These are phyloP conservation scores for Trichoderma aggressivum DNA, from an alignment of 2,329 filamentous ascomycete genomes.

Conservation along the genomic window DNA sequence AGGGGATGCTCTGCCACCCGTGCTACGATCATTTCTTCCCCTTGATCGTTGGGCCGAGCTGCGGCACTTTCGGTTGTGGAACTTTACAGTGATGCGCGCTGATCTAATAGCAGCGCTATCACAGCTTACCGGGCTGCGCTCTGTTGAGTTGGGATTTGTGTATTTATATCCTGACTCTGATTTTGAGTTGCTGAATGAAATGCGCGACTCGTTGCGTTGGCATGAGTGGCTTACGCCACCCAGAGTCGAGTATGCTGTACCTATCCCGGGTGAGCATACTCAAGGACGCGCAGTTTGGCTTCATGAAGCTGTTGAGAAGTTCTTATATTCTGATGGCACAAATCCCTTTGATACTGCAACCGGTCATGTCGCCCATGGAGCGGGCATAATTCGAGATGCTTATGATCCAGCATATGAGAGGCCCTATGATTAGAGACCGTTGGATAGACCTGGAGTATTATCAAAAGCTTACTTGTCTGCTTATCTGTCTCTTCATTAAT, in stretches of 20 bases:
- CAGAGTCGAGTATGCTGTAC: background rate
- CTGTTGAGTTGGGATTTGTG: background rate
- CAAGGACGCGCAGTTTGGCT: background rate
- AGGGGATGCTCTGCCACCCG: background rate
- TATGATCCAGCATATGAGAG: background rate
- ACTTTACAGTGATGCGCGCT: background rate
- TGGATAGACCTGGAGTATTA: background rate
- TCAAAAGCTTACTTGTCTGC: too few species aligned
- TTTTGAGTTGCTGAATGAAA: background rate
- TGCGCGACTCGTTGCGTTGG: background rate
- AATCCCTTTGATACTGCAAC: background rate
- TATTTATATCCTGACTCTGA: background rate
- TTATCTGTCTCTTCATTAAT: background rate
- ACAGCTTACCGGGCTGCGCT: background rate
- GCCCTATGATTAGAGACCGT: background rate
- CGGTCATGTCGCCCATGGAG: background rate
- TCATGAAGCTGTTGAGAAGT: background rate
- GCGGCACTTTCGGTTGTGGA: background rate
- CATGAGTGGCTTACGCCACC: background rate
- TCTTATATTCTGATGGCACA: background rate
- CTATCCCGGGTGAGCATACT: background rate
- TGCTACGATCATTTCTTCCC: background rate
- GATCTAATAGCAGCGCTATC: background rate
- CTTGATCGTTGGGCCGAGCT: background rate
- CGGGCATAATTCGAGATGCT: background rate